Percentiles rank a stretch among this genome's conserved stretches.
These are phyloP conservation scores for Penicillium janthinellum DNA, from an alignment of 2,329 filamentous ascomycete genomes.

Conservation along the genomic window DNA sequence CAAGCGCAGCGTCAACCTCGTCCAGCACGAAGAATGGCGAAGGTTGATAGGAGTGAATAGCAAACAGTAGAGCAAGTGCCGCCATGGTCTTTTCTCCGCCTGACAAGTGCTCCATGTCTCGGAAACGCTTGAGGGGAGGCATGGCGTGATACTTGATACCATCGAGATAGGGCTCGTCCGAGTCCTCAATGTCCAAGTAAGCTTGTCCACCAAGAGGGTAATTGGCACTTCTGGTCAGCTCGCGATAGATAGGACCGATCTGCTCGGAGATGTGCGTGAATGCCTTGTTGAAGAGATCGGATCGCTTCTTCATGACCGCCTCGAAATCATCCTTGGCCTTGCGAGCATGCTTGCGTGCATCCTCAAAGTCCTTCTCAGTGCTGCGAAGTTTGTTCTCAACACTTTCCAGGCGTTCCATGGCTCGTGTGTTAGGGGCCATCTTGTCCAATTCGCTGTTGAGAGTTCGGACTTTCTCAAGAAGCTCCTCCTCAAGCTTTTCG, in stretches of 20 bases:
- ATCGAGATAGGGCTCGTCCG: conserved; percentile 91
- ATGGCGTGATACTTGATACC: conserved; percentile 99
- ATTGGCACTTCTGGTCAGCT: conserved; percentile 85
- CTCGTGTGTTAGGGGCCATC: conserved; percentile 94
- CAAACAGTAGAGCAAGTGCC: conserved; percentile 91
- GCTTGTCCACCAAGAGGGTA: conserved; percentile 88
- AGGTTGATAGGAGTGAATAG: conserved; percentile 94
- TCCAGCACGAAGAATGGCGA: conserved; percentile 97
- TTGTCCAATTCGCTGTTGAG: conserved; percentile 84
- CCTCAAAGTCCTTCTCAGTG: conserved; percentile 87
- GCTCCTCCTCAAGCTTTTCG: conserved; percentile 69
- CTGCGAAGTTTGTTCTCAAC: conserved; percentile 80
- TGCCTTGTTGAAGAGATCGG: conserved; percentile 91
- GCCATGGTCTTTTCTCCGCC: conserved; percentile 99
- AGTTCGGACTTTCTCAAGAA: conserved; percentile 75
- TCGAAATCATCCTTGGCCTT: conserved; percentile 82
- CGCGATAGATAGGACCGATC: conserved; percentile 91
- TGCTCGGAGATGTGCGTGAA: conserved; percentile 94
- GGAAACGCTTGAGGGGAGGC: conserved; percentile 96
- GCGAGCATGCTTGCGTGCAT: conserved; percentile 73
- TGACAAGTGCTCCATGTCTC: conserved; percentile 97
- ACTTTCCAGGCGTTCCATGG: conserved; percentile 84
- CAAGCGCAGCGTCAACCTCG: conserved; percentile 96
- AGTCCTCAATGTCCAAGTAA: conserved; percentile 90
- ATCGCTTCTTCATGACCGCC: conserved; percentile 76